phyloP scores from a whole-genome alignment of 2,329 filamentous ascomycete genomes.

The Albophoma yamanashiensis region DNA sequence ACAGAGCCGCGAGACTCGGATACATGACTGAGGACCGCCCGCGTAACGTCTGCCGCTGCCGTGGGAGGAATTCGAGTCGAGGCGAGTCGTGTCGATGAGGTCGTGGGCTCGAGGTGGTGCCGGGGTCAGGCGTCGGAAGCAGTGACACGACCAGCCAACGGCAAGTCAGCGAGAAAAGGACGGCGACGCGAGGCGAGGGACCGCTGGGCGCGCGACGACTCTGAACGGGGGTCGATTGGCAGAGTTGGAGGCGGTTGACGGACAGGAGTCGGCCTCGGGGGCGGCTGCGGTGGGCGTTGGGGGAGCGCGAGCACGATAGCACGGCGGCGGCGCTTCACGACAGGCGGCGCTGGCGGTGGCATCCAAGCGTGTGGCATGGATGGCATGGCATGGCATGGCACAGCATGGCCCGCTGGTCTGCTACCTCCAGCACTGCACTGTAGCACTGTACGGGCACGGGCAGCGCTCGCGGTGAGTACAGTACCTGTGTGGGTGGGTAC shows the following conservation, averaged over 20 bases:
- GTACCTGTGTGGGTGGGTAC: no score
- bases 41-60: conserved; percentile 15
- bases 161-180: background rate
- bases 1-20: conserved; percentile 30
- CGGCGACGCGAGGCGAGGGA: background rate
- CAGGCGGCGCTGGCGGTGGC: conserved; percentile 4
- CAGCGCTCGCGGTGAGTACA: no score
- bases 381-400: background rate
- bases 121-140: background rate
- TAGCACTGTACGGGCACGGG: background rate
- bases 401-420: no score
- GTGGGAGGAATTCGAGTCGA: conserved; percentile 1
- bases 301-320: background rate
- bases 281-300: background rate
- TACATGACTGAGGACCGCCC: conserved; percentile 32
- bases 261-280: background rate
- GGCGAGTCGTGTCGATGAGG: background rate
- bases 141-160: background rate
- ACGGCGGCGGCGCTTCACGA: conserved; percentile 4
- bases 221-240: background rate
- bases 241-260: background rate
- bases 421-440: background rate
- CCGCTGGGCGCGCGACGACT: background rate
- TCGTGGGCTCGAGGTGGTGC: background rate
- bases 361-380: background rate